These are phyloP conservation scores for Boletus fagicola DNA, from an alignment of 768 basidiomycete species.

Conservation along the genomic window DNA sequence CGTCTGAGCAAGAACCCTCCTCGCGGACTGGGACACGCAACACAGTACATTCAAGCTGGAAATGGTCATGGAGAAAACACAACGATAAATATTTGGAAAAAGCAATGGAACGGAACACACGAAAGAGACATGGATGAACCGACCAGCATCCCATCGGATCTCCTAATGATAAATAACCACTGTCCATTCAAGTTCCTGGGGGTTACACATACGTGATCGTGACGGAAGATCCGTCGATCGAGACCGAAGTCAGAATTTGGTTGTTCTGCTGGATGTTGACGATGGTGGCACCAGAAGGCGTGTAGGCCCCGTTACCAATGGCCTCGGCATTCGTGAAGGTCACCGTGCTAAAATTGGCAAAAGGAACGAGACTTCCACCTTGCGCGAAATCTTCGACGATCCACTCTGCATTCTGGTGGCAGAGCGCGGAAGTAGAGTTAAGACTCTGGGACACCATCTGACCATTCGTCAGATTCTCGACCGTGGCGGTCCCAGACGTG, in stretches of 20 bases:
- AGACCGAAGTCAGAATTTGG: not conserved
- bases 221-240: not conserved
- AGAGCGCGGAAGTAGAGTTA: constrained; percentile 2
- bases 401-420: constrained; percentile 8
- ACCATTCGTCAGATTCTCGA: constrained; percentile 10
- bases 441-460: not conserved
- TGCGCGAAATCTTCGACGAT: constrained; percentile 3
- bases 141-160: not conserved
- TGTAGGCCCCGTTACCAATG: not conserved
- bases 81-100: not conserved
- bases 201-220: not conserved
- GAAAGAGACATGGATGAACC: not conserved
- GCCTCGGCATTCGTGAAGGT: constrained; percentile 7
- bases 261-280: constrained; percentile 4
- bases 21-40: not conserved
- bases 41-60: not conserved
- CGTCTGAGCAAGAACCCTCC: not conserved
- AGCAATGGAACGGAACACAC: not conserved
- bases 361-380: not conserved
- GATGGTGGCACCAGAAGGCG: not conserved
- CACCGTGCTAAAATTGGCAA: constrained; percentile 8
- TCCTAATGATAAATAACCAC: not conserved
- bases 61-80: not conserved
- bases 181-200: not conserved
- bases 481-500: not conserved